Evolutionary conservation across 2,329 filamentous ascomycete genomes (phyloP).

Genomic region (Arthrinium puccinioides): DNA sequence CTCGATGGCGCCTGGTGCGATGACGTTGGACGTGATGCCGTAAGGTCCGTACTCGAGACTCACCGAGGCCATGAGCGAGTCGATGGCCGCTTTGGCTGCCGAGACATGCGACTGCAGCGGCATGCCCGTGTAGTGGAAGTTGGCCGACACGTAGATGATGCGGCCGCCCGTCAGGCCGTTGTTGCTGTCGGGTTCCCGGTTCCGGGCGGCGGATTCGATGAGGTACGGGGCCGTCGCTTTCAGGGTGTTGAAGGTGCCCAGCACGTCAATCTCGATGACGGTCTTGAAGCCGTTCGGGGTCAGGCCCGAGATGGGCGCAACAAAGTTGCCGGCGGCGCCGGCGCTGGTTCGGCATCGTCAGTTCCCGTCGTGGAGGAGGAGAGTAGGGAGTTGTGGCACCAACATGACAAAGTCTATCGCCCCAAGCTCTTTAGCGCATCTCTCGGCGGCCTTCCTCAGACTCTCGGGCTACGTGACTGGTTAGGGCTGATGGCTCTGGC

Average conservation of each 20-base stretch:
- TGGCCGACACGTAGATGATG: constrained; percentile 85
- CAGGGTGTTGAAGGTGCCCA: constrained; percentile 90
- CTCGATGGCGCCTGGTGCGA: constrained; percentile 79
- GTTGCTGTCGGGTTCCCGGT: constrained; percentile 44
- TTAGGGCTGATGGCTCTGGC: background rate
- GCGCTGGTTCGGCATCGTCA: constrained; percentile 64
- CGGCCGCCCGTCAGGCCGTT: constrained; percentile 68
- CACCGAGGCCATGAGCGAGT: constrained; percentile 72
- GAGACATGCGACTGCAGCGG: constrained; percentile 85
- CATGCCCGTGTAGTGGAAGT: constrained; percentile 82
- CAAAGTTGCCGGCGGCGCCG: constrained; percentile 92
- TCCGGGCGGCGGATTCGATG: constrained; percentile 61
- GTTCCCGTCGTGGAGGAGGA: background rate
- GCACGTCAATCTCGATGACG: constrained; percentile 92
- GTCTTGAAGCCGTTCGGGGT: constrained; percentile 87
- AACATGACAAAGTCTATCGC: constrained; percentile 90
- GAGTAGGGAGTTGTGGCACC: constrained; percentile 17
- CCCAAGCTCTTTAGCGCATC: constrained; percentile 76
- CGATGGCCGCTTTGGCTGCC: constrained; percentile 85
- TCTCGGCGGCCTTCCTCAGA: constrained; percentile 67
- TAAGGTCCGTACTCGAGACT: constrained; percentile 85
- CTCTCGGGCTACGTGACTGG: constrained; percentile 45
- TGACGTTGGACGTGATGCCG: constrained; percentile 81
- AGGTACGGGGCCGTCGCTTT: constrained; percentile 86
- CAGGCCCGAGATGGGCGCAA: constrained; percentile 75